Evolutionary conservation across 164 flowering plant genomes (phyloP).

Genomic region (Magnolia officinalis): DNA sequence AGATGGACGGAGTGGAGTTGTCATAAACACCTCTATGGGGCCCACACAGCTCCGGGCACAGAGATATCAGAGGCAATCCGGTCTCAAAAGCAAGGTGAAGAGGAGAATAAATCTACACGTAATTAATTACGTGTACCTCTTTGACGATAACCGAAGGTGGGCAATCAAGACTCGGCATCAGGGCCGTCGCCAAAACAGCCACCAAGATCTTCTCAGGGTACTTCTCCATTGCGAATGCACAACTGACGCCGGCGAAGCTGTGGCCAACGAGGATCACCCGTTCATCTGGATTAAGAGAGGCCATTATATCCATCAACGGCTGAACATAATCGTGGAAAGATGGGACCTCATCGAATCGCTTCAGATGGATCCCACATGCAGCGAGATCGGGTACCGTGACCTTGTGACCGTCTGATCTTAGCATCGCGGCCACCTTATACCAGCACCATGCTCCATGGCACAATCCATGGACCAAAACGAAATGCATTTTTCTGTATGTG

Average conservation of each 20-base stretch:
- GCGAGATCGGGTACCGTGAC: conserved; percentile 45
- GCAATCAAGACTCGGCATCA: conserved; percentile 20
- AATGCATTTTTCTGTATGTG: conserved; percentile 27
- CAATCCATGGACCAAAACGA: conserved; percentile 55
- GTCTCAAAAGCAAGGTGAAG: too few relatives aligned
- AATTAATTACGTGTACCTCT: neutral
- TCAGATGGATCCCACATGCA: conserved; percentile 33
- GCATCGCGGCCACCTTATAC: conserved; percentile 43
- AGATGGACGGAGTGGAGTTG: too few relatives aligned
- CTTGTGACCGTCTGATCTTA: conserved; percentile 33
- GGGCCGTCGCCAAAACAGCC: conserved; percentile 36
- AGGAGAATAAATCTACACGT: too few relatives aligned
- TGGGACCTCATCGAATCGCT: conserved; percentile 11
- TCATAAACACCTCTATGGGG: too few relatives aligned
- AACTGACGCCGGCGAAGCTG: conserved; percentile 31
- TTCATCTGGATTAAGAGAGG: conserved; percentile 20
- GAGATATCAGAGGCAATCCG: too few relatives aligned
- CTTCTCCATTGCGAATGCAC: conserved; percentile 36
- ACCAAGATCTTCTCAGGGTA: conserved; percentile 33
- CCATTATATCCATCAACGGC: conserved; percentile 39
- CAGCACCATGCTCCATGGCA: conserved; percentile 67
- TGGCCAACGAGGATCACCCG: conserved; percentile 44
- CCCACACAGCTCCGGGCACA: too few relatives aligned
- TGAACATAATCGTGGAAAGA: conserved; percentile 25
- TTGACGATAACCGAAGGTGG: neutral